Evolutionary conservation across 495 filamentous ascomycete species (phyloP).

Genomic region (Hypoxylon cercidicola): DNA sequence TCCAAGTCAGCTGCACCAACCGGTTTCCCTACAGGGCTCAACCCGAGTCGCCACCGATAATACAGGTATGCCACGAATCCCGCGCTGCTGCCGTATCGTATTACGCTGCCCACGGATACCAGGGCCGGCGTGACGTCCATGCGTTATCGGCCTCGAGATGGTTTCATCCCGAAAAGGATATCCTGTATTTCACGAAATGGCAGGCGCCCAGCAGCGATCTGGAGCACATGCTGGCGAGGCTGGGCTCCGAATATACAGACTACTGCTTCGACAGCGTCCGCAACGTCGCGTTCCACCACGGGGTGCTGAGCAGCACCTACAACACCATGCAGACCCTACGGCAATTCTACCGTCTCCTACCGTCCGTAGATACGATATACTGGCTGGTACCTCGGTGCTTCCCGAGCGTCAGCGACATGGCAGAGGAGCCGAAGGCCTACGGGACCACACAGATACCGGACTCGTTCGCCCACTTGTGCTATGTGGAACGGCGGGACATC

Average conservation of each 20-base stretch:
- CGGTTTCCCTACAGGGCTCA: not conserved
- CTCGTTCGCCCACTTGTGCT: too few species aligned
- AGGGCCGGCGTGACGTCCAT: not conserved
- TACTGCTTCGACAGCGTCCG: not conserved
- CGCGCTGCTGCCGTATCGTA: conserved; percentile 2
- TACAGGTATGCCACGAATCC: not conserved
- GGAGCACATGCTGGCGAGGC: not conserved
- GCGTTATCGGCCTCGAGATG: not conserved
- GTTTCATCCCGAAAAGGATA: conserved; percentile 11
- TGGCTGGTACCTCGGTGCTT: not conserved
- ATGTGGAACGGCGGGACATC: too few species aligned
- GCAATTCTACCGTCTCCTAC: not conserved
- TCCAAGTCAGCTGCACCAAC: not conserved
- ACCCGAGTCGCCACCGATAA: not conserved
- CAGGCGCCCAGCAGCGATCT: not conserved
- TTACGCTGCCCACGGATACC: not conserved
- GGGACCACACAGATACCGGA: too few species aligned
- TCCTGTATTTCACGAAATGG: conserved; percentile 3
- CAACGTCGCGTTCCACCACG: not conserved
- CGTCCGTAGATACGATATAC: not conserved
- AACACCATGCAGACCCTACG: not conserved
- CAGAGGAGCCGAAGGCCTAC: too few species aligned
- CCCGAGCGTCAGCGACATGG: not conserved
- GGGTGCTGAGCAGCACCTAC: not conserved
- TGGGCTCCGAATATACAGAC: not conserved